Base-by-base conservation (phyloP, 2,329 filamentous ascomycete genomes). In the Herpotrichia juniperi region DNA sequence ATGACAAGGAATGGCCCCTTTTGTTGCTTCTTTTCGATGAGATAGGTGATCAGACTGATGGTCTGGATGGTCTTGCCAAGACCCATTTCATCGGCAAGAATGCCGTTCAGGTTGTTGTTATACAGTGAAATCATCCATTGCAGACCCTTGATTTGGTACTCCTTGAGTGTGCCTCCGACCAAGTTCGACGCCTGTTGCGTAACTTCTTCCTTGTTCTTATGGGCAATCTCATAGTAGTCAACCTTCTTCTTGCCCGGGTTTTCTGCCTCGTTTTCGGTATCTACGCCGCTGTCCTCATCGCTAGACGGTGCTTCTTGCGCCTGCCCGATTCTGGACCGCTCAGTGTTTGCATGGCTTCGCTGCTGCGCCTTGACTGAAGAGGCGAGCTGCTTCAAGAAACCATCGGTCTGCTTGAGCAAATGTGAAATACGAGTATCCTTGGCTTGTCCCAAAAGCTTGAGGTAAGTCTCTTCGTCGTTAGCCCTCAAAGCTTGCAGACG, bases 91-190 rank as follows among this genome's bases (percentile, higher is more conserved):
- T 99, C 94, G 53, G 94, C 94, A 66, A 99, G 81, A 61, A 99
- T 97, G 83, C 94, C 94, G 74, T 99, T 99, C 61, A 99, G 85
- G 76, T 97, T 99, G 81, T 99, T 99, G 87, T 99, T 99, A 84
- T 97, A 99, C 12, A 99, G 83, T 12, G 94, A 99, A 55, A 99
- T 88, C 94, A 99, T 99, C 94, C 94, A 99, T 75, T 99, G 93
- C 42, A 99, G 80, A 83, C 94, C 94, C 86, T 97, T 97, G 76
- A 99, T 63, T 78, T 99, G 94, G 76, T 99, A 99, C 74, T 99
- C 94, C 76, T 99, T 99, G 61, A 99, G 81, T 10, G 81, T 90
- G 69, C 94, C 94, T 71, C 94, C 94, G 57, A 97, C 91, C 54
- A 99, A 83, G 37, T 96, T 96, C 47, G 77, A 76, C 6, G 94